A percentile compares a stretch with the other conserved stretches of the same genome.
Evolutionary conservation across 164 flowering plant genomes (phyloP).

Genomic region (Liquidambar formosana): DNA sequence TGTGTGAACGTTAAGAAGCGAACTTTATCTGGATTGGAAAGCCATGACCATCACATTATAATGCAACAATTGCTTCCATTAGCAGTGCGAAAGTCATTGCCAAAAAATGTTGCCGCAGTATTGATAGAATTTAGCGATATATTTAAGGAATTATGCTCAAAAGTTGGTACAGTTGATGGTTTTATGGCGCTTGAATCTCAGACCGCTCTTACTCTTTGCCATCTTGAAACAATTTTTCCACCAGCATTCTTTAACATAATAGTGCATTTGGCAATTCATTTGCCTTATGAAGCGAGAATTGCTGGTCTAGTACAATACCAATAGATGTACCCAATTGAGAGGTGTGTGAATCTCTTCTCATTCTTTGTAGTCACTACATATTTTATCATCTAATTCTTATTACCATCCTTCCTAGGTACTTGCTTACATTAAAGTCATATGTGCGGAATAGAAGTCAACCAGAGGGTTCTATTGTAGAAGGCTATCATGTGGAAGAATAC

Average conservation of each 20-base stretch:
- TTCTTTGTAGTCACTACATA: neutral
- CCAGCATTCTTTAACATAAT: conserved; percentile 23
- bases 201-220: neutral
- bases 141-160: too few species aligned
- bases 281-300: conserved; percentile 4
- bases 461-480: conserved; percentile 22
- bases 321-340: too few species aligned
- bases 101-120: too few species aligned
- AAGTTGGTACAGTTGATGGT: too few species aligned
- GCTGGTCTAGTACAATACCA: conserved; percentile 13
- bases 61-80: neutral
- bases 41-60: neutral
- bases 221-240: conserved; percentile 18
- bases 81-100: neutral
- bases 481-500: conserved; percentile 3
- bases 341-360: neutral
- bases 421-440: conserved; percentile 11
- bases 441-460: conserved; percentile 11
- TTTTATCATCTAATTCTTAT: neutral
- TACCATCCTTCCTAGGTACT: neutral
- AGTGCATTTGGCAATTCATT: conserved; percentile 13
- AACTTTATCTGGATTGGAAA: neutral
- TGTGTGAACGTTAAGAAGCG: neutral
- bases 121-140: too few species aligned
- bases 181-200: neutral